Evolutionary conservation across 2,329 filamentous ascomycete genomes (phyloP).

Genomic region (Cladosporium sp.): DNA sequence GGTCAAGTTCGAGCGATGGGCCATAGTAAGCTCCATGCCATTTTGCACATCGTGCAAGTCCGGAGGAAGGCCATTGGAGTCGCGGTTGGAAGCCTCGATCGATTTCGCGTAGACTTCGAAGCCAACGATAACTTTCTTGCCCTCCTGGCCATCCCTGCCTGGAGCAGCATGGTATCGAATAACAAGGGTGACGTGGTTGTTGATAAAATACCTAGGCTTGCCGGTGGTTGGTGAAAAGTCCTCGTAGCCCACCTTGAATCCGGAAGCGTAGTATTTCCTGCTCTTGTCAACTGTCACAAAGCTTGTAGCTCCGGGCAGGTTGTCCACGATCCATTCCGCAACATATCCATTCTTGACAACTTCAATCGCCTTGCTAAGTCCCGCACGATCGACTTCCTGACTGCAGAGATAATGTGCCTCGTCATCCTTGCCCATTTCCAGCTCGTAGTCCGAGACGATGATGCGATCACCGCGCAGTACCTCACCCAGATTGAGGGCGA

Average conservation of each 20-base stretch:
- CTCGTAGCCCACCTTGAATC: constrained; percentile 81
- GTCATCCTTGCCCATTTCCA: constrained; percentile 71
- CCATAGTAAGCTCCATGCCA: constrained; percentile 65
- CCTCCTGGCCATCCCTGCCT: constrained; percentile 62
- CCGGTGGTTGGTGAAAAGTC: constrained; percentile 59
- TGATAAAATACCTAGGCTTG: constrained; percentile 66
- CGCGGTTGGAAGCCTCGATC: constrained; percentile 59
- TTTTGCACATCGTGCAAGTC: constrained; percentile 61
- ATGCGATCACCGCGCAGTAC: constrained; percentile 84
- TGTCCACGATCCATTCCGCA: constrained; percentile 92
- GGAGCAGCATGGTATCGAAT: constrained; percentile 71
- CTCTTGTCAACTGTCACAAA: constrained; percentile 83
- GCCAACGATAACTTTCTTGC: constrained; percentile 76
- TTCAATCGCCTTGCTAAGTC: constrained; percentile 64
- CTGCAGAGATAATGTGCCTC: constrained; percentile 71
- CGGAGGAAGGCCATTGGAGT: constrained; percentile 62
- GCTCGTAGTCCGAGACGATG: constrained; percentile 75
- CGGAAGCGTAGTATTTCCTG: constrained; percentile 81
- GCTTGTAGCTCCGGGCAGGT: constrained; percentile 81
- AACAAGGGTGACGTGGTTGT: constrained; percentile 85
- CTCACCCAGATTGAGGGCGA: constrained; percentile 80
- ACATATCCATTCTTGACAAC: constrained; percentile 76
- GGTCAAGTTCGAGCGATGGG: constrained; percentile 54
- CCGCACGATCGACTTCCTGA: constrained; percentile 59
- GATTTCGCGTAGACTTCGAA: constrained; percentile 91